Percentiles rank a stretch among this genome's conserved stretches.
Conservation (phyloP, 129 eudicot species). For the Lonicera japonica region DNA sequence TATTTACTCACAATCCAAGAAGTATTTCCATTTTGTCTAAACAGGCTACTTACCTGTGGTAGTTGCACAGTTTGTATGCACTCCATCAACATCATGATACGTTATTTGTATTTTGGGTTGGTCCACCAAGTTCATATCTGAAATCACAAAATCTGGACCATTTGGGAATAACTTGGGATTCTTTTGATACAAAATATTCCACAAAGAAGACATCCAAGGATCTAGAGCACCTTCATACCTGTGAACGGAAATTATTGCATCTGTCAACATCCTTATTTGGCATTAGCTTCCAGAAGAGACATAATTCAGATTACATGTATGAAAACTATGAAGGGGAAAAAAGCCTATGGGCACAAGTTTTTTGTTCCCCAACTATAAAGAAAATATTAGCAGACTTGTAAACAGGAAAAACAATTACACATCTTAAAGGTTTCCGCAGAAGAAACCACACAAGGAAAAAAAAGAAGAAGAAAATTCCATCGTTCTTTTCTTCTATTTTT, state of each 20-base stretch:
- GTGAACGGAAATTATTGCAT: constrained; percentile 14
- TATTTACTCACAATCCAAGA: too few species aligned
- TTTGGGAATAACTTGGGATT: constrained; percentile 53
- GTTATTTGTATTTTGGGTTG: constrained; percentile 60
- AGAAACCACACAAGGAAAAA: too few species aligned
- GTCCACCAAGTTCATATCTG: constrained; percentile 45
- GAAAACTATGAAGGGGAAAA: too few species aligned
- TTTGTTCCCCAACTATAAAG: too few species aligned
- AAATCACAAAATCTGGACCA: constrained; percentile 40
- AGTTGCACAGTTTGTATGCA: constrained; percentile 23
- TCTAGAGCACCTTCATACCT: constrained; percentile 96
- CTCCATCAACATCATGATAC: constrained; percentile 38
- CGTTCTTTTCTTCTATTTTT: too few species aligned
- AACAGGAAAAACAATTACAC: too few species aligned
- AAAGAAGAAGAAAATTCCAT: too few species aligned
- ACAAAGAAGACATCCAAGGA: constrained; percentile 90
- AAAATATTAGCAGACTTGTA: too few species aligned
- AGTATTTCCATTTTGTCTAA: too few species aligned
- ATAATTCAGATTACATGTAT: not conserved
- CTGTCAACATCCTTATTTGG: not conserved
- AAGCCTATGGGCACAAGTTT: too few species aligned
- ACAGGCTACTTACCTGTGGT: constrained; percentile 12
- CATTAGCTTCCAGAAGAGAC: not conserved
- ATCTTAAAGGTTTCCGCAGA: too few species aligned
- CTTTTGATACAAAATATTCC: constrained; percentile 55